Conservation (phyloP, 257 asterid species). For the Vinca minor region DNA sequence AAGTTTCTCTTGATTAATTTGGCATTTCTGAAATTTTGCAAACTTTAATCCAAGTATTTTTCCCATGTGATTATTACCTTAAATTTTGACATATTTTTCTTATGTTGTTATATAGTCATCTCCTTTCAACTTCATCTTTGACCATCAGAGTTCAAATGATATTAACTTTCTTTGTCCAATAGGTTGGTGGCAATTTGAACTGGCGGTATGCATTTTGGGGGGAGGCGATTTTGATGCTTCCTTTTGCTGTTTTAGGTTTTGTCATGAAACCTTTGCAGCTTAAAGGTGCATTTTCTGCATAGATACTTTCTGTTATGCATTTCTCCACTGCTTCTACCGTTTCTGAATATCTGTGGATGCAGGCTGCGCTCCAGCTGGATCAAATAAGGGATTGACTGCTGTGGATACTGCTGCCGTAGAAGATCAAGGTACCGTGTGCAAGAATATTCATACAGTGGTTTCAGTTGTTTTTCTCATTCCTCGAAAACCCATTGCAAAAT, state of each 20-base stretch:
- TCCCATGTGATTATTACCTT: too few relatives aligned
- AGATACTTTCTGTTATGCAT: constrained; percentile 1
- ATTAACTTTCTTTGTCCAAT: constrained; percentile 14
- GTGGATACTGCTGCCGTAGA: constrained; percentile 32
- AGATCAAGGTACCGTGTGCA: constrained; percentile 41
- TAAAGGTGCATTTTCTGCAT: constrained; percentile 53
- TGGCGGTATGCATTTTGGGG: constrained; percentile 91
- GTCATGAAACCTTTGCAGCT: constrained; percentile 76
- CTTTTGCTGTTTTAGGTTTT: constrained; percentile 81
- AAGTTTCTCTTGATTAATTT: constrained; percentile 10
- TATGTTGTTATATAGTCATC: too few relatives aligned
- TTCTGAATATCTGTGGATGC: constrained; percentile 29
- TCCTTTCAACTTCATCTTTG: neutral
- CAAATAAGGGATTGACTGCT: constrained; percentile 38
- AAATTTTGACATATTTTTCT: neutral
- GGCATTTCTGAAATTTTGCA: constrained; percentile 2
- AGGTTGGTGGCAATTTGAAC: constrained; percentile 50
- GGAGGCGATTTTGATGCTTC: constrained; percentile 86
- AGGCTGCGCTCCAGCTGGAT: constrained; percentile 61
- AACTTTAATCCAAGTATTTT: neutral
- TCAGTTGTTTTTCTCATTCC: neutral
- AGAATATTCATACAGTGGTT: neutral
- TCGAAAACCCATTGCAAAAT: too few relatives aligned
- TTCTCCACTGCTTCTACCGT: constrained; percentile 14
- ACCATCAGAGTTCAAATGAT: neutral